Evolutionary conservation across 257 asterid species (phyloP).

Genomic region (Fraxinus pennsylvanica): DNA sequence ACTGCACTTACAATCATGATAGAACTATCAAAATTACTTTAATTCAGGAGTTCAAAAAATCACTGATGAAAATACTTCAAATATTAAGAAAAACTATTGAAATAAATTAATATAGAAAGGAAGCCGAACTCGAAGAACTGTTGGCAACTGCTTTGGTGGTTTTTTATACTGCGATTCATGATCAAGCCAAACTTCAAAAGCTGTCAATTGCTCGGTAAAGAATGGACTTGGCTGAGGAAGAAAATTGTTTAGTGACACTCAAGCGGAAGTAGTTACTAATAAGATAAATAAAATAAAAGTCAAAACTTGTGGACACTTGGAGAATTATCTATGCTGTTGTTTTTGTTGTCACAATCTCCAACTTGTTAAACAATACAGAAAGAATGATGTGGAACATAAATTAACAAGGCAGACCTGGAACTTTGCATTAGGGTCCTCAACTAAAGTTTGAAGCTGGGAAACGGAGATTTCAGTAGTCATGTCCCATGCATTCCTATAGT

Average conservation of each 20-base stretch:
- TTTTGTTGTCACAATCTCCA: not conserved
- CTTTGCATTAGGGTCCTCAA: slow-evolving; percentile 89
- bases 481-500: slow-evolving; percentile 98
- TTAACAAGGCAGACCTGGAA: slow-evolving; percentile 62
- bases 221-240: slow-evolving; percentile 71
- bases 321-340: not conserved
- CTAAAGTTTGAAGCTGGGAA: slow-evolving; percentile 89
- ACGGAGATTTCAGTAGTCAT: slow-evolving; percentile 99
- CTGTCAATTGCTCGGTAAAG: slow-evolving; percentile 48
- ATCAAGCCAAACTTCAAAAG: slow-evolving; percentile 99
- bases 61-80: too few relatives aligned
- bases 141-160: slow-evolving; percentile 97
- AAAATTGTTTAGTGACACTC: slow-evolving; percentile 18
- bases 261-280: slow-evolving; percentile 9
- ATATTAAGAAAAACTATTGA: too few relatives aligned
- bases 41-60: too few relatives aligned
- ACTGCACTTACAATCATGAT: too few relatives aligned
- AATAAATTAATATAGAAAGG: not conserved
- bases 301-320: not conserved
- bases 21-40: too few relatives aligned
- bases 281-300: not conserved
- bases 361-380: slow-evolving; percentile 20
- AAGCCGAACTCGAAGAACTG: slow-evolving; percentile 85
- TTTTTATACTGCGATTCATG: slow-evolving; percentile 96
- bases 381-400: slow-evolving; percentile 2